Evolutionary conservation across 306 rosid species (phyloP), one percentile per base, ranked within the genome.

Genomic region (Hippophae gyantsensis): DNA sequence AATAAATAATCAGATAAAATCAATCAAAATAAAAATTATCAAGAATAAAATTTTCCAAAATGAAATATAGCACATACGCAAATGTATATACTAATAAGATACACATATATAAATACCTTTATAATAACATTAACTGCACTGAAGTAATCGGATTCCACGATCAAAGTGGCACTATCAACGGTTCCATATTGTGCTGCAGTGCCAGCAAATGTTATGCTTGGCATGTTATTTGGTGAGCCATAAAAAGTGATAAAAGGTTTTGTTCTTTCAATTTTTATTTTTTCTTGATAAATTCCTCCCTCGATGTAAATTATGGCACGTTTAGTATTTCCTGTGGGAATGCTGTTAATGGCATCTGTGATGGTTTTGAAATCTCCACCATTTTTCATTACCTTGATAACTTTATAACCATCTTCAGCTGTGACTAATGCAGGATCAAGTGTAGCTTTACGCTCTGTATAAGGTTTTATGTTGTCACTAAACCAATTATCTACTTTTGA

Each of bases 311-410:
- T 7, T 51, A 83, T 68, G 45, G 81, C 81, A 12, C 95, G 79
- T 6, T 62, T 69, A 1, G 70, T 66, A 58, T 89, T 89, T 0
- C 65, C 79, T 0, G 0, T 13, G 5, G 89, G 90, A 44, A 89
- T 66, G 63, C 82, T 79, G 0, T 74, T 63, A 23, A 85, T 6
- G 26, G 97, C 95, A 0, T 73, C 95, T 0, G 26, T 55, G 9
- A 89, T 32, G 9, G 75, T 85, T 60, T 63, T 78, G 62, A 71
- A 89, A 3, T 86, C 38, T 7, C 89, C 95, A 0, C 94, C 90
- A 49, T 73, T 67, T 25, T 64, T 10, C 64, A 23, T 70, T 0
- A 89, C 95, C 61, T 57, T 83, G 0, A 86, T 38, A 14, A 81
- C 64, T n/a, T 10, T 65, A 2, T 61, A 18, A 0, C 6, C 51